phyloP scores from a whole-genome alignment of 2,329 filamentous ascomycete species.

The Thermochaetoides dissita region DNA sequence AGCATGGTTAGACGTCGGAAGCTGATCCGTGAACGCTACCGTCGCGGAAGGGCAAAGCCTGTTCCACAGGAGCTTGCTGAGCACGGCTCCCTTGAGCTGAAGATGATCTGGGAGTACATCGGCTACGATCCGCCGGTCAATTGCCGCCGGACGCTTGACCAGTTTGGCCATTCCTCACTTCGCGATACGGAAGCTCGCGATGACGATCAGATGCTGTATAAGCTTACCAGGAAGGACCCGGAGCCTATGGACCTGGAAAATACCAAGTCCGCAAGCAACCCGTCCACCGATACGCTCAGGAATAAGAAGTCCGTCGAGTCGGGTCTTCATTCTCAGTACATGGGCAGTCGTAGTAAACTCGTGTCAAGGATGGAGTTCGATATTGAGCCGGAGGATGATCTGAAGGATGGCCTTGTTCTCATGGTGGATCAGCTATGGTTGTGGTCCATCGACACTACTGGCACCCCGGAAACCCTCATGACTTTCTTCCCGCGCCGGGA shows the following conservation, averaged over 20 bases:
- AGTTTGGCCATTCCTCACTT: constrained; percentile 49
- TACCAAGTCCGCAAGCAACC: background rate
- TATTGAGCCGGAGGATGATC: constrained; percentile 15
- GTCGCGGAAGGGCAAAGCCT: constrained; percentile 40
- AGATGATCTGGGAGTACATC: constrained; percentile 50
- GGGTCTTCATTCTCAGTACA: background rate
- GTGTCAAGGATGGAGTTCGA: constrained; percentile 20
- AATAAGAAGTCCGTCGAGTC: constrained; percentile 2
- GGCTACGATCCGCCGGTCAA: constrained; percentile 48
- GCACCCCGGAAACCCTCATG: constrained; percentile 29
- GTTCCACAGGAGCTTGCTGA: constrained; percentile 40
- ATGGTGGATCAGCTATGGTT: constrained; percentile 57
- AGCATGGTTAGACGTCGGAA: constrained; percentile 41
- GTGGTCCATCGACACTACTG: constrained; percentile 40
- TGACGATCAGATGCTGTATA: constrained; percentile 55
- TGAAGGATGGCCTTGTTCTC: constrained; percentile 40
- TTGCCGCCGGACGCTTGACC: constrained; percentile 46
- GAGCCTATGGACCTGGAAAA: background rate
- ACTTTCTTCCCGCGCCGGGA: constrained; percentile 44
- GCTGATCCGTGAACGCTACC: constrained; percentile 36
- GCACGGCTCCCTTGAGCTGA: constrained; percentile 40
- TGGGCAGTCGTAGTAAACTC: background rate
- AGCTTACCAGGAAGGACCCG: constrained; percentile 39
- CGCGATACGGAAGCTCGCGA: constrained; percentile 46
- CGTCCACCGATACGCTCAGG: background rate